Conservation (phyloP, 1,139 yeast genomes). For the Yamadazyma triangularis region DNA sequence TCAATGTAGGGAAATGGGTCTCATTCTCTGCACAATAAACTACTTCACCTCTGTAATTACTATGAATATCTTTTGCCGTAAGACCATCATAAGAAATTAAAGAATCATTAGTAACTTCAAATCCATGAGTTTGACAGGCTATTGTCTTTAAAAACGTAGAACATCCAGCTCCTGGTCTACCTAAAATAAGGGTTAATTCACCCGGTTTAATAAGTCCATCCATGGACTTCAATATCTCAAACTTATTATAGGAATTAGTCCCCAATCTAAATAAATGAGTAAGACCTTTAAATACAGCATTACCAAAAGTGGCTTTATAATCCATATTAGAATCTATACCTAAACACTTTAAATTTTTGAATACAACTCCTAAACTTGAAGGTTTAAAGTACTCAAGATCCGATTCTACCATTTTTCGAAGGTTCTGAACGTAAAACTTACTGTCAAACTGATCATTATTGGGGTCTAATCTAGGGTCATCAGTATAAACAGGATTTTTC, state of each 20-base stretch:
- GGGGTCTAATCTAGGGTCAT: conserved; percentile 21
- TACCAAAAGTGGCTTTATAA: conserved; percentile 69
- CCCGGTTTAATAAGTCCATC: conserved; percentile 31
- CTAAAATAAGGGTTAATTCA: conserved; percentile 32
- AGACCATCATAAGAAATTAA: conserved; percentile 46
- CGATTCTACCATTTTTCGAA: conserved; percentile 18
- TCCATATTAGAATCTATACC: conserved; percentile 79
- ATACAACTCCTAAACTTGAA: conserved; percentile 63
- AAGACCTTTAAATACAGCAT: conserved; percentile 30
- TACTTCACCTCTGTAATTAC: conserved; percentile 44
- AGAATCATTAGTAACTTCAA: conserved; percentile 24
- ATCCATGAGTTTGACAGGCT: conserved; percentile 34
- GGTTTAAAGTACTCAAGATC: conserved; percentile 67
- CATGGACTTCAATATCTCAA: conserved; percentile 32
- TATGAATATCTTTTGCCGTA: conserved; percentile 42
- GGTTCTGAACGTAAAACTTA: conserved; percentile 29
- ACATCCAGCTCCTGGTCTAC: conserved; percentile 38
- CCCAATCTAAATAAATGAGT: conserved; percentile 14
- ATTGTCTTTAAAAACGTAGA: conserved; percentile 31
- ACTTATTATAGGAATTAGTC: conserved; percentile 14
- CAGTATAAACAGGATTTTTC: conserved; percentile 25
- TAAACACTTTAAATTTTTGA: conserved; percentile 61
- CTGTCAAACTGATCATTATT: conserved; percentile 54
- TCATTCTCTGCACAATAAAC: conserved; percentile 52
- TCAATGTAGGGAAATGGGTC: conserved; percentile 49